Evolutionary conservation across 2,329 filamentous ascomycete genomes (phyloP), one percentile per base, ranked within the genome.

Genomic region (Paecilomyces niveus): DNA sequence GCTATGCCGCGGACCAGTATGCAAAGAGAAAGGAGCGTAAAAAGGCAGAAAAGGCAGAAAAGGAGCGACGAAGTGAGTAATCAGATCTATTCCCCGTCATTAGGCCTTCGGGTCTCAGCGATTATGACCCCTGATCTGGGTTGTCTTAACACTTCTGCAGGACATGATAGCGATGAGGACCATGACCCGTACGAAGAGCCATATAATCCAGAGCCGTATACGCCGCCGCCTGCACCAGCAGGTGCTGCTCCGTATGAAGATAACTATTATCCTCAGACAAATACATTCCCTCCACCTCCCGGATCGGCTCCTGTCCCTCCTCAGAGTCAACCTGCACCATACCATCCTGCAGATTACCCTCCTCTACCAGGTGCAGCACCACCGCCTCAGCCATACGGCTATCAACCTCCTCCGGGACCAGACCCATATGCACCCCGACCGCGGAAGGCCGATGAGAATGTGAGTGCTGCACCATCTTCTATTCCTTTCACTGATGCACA

Each of bases 1-100:
- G 81, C 24, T 73, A 83, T 62, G 82, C 81, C 52, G 83, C 83
- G 15, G 80, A 84, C 66, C 82, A 85, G 66, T 78, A 81, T 64
- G 77, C 80, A 24, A 82, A 83, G 72, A 74, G 78, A 56, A 79
- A 81, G 60, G 81, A 85, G 63, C 80, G 80, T 55, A 84, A 81
- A 72, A 81, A 80, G 66, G 76, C 77, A 33, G 80, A 82, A 59
- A 78, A 77, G 26, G 26, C 26, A 29, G 26, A 29, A 29, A 29
- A 29, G 64, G 80, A 81, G 57, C 71, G 76, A 62, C 76, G 76
- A 65, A 76, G 81, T 83, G 69, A 78, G 80, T 66, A 59, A 26
- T 32, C 22, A 54, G 57, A 24, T 35, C 32, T 59, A 51, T 52
- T 9, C n/a, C 9, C 6, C 6, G n/a, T 45, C 39, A 18, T 3